Conservation (phyloP, 179 eudicot genomes). For the Beta macrorhiza region DNA sequence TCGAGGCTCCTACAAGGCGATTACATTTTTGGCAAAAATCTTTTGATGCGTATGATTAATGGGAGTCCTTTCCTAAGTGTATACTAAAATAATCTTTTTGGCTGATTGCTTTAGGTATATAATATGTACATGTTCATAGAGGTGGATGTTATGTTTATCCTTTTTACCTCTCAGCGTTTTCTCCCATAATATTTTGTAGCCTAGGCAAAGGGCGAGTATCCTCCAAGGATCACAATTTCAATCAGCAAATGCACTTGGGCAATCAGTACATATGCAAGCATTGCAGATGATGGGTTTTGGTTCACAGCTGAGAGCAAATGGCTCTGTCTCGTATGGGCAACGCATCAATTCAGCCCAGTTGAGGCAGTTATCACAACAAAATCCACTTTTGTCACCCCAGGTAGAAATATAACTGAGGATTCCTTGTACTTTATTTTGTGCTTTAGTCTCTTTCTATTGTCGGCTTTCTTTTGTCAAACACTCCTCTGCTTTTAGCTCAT, state of each 20-base stretch:
- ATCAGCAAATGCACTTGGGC: conserved; percentile 56
- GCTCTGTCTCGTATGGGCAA: conserved; percentile 57
- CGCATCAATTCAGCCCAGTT: conserved; percentile 54
- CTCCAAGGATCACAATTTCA: conserved; percentile 71
- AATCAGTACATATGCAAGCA: conserved; percentile 63
- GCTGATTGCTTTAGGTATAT: neutral
- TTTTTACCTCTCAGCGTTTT: neutral
- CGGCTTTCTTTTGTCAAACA: neutral
- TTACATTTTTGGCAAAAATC: neutral
- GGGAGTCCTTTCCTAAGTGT: neutral
- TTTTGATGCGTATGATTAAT: neutral
- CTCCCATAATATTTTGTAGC: conserved; percentile 40
- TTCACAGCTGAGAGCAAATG: conserved; percentile 65
- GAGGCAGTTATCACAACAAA: conserved; percentile 60
- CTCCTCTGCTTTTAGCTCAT: neutral
- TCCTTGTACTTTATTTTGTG: neutral
- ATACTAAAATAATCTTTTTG: neutral
- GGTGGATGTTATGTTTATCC: conserved; percentile 4
- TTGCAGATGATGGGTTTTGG: conserved; percentile 67
- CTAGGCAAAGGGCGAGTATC: conserved; percentile 65
- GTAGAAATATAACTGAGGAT: conserved; percentile 29
- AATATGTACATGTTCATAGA: conserved; percentile 3
- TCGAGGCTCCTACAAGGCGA: neutral
- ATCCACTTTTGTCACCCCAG: conserved; percentile 58
- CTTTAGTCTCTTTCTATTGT: conserved; percentile 1